These are phyloP conservation scores for Lachancea mirantina DNA, from an alignment of 805 yeast genomes.

Conservation along the genomic window DNA sequence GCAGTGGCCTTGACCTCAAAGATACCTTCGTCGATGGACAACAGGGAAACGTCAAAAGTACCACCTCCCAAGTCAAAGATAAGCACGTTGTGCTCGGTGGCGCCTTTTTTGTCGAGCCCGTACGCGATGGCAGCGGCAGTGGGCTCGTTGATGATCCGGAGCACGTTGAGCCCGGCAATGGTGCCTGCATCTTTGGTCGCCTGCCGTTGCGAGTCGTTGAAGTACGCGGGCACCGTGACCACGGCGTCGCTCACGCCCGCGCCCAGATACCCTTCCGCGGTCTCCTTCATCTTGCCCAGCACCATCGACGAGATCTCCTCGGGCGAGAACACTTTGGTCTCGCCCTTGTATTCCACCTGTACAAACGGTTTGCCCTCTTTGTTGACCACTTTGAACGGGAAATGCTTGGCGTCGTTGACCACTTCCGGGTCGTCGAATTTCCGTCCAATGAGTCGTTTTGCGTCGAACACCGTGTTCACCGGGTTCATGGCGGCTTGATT, in stretches of 20 bases:
- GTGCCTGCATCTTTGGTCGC: conserved; percentile 97
- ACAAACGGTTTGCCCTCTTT: conserved; percentile 74
- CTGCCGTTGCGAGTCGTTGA: conserved; percentile 97
- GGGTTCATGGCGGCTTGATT: conserved; percentile 96
- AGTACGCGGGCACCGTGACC: conserved; percentile 94
- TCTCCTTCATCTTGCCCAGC: conserved; percentile 80
- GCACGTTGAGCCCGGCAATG: conserved; percentile 91
- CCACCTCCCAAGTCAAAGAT: conserved; percentile 98
- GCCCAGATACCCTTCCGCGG: conserved; percentile 86
- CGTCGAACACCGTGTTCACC: conserved; percentile 81
- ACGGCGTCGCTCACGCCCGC: conserved; percentile 80
- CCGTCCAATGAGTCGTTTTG: conserved; percentile 91
- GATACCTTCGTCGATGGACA: conserved; percentile 91
- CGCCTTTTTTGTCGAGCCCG: conserved; percentile 75
- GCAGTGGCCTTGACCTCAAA: conserved; percentile 90
- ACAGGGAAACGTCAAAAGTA: conserved; percentile 91
- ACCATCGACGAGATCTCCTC: conserved; percentile 95
- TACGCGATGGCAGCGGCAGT: conserved; percentile 97
- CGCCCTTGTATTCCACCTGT: conserved; percentile 76
- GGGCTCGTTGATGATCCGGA: conserved; percentile 94
- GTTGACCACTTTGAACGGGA: conserved; percentile 76
- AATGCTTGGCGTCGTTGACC: conserved; percentile 69
- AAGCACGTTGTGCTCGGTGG: conserved; percentile 78
- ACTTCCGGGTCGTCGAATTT: conserved; percentile 75
- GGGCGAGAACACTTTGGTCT: conserved; percentile 81